Conservation (phyloP, 495 filamentous ascomycete species). For the Penicillium antarcticum region DNA sequence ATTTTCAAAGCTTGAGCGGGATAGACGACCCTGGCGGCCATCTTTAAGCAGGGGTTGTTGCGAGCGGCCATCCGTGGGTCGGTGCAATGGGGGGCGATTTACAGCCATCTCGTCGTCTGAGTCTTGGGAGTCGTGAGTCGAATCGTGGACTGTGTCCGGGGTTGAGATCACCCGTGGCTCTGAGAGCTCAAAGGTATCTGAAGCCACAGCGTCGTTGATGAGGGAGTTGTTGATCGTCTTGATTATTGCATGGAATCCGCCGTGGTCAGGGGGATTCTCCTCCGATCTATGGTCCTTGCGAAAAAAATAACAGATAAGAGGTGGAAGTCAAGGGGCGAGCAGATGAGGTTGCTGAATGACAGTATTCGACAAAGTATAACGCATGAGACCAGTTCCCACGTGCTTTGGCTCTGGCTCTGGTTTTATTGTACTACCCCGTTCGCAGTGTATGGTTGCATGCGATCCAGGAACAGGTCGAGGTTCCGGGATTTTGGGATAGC, state of each 20-base stretch:
- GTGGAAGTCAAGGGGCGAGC: background rate
- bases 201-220: slow-evolving; percentile 26
- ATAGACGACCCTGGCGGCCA: slow-evolving; percentile 44
- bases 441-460: background rate
- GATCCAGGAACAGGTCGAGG: background rate
- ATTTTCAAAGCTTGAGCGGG: slow-evolving; percentile 35
- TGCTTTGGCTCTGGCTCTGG: background rate
- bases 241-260: slow-evolving; percentile 2
- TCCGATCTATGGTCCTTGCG: slow-evolving; percentile 7
- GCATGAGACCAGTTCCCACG: slow-evolving; percentile 1
- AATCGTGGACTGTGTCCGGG: slow-evolving; percentile 22
- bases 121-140: slow-evolving; percentile 29
- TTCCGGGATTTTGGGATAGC: background rate
- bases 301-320: slow-evolving; percentile 22
- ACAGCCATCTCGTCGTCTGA: slow-evolving; percentile 45
- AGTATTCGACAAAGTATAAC: background rate
- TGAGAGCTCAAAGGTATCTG: slow-evolving; percentile 22
- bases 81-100: slow-evolving; percentile 45
- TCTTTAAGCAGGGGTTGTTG: slow-evolving; percentile 57
- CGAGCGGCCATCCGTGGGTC: slow-evolving; percentile 49
- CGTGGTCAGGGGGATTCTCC: slow-evolving; percentile 1
- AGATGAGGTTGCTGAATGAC: background rate
- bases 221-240: background rate
- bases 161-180: slow-evolving; percentile 12
- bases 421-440: background rate